A percentile compares a stretch with the other conserved stretches of the same genome.
These are phyloP conservation scores for Oryza longistaminata DNA, from an alignment of 176 grass and related monocot genomes.

Conservation along the genomic window DNA sequence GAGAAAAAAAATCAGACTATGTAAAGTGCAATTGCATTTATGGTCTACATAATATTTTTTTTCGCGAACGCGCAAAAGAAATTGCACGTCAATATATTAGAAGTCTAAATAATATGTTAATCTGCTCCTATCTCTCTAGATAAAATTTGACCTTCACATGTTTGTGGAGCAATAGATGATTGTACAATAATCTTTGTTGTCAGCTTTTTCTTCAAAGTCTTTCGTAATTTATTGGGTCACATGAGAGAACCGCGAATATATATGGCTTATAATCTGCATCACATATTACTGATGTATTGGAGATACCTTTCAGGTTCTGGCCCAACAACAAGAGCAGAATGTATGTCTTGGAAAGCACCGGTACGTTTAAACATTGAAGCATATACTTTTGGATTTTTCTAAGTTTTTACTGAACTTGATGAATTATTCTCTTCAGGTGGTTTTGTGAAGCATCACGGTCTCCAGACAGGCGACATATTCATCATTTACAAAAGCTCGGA, in stretches of 20 bases:
- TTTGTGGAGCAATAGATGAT: not conserved
- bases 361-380: conserved; percentile 14
- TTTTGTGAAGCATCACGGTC: conserved; percentile 59
- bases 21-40: not conserved
- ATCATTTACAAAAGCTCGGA: conserved; percentile 57
- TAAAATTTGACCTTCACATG: not conserved
- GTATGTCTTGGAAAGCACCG: conserved; percentile 79
- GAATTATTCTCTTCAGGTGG: conserved; percentile 50
- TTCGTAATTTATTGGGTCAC: not conserved
- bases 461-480: conserved; percentile 54
- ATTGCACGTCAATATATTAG: too few species aligned
- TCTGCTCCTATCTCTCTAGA: not conserved
- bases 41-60: too few species aligned
- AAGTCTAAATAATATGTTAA: not conserved
- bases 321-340: conserved; percentile 94
- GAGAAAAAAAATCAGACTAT: not conserved
- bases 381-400: not conserved
- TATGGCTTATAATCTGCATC: not conserved
- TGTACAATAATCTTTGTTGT: not conserved
- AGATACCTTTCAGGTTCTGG: conserved; percentile 67
- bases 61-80: too few species aligned
- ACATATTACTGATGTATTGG: conserved; percentile 8
- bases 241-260: not conserved
- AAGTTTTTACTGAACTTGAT: not conserved
- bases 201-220: not conserved